phyloP scores from a whole-genome alignment of 2,329 filamentous ascomycete species.

The Pseudogymnoascus sp. region DNA sequence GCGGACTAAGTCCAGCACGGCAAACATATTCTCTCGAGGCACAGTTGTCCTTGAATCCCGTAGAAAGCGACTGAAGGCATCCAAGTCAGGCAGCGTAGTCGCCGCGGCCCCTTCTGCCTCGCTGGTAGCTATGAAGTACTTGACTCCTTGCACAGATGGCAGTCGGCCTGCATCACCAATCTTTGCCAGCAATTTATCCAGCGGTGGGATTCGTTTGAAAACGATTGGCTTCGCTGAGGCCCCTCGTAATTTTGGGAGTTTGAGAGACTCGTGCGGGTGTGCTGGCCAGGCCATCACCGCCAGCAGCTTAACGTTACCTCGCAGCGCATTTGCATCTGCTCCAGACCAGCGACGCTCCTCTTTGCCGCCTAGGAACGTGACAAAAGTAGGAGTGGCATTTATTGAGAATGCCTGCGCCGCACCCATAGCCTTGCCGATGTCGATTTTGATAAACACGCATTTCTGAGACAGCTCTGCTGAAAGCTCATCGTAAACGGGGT shows the following conservation, averaged over 20 bases:
- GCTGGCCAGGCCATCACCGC: slow-evolving; percentile 65
- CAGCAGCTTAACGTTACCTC: slow-evolving; percentile 63
- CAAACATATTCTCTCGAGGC: slow-evolving; percentile 60
- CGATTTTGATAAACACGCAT: slow-evolving; percentile 71
- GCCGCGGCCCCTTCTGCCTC: slow-evolving; percentile 50
- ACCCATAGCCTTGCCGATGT: slow-evolving; percentile 58
- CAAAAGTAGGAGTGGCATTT: slow-evolving; percentile 76
- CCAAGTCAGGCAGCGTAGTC: slow-evolving; percentile 62
- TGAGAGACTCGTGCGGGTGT: slow-evolving; percentile 67
- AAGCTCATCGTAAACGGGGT: slow-evolving; percentile 73
- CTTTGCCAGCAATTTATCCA: slow-evolving; percentile 74
- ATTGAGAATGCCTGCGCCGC: slow-evolving; percentile 59
- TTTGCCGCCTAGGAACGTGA: slow-evolving; percentile 70
- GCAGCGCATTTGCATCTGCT: slow-evolving; percentile 59
- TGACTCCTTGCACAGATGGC: slow-evolving; percentile 53
- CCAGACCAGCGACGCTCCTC: slow-evolving; percentile 76
- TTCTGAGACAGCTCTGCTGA: slow-evolving; percentile 63
- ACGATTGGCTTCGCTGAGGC: slow-evolving; percentile 52
- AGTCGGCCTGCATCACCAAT: slow-evolving; percentile 57
- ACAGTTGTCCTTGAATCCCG: slow-evolving; percentile 45
- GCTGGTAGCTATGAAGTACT: slow-evolving; percentile 61
- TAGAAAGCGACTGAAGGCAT: slow-evolving; percentile 54
- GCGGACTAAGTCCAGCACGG: slow-evolving; percentile 77
- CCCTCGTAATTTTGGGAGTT: slow-evolving; percentile 60
- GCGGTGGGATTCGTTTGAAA: slow-evolving; percentile 70